Base-by-base conservation (phyloP, 257 asterid genomes). In the Prunella vulgaris region DNA sequence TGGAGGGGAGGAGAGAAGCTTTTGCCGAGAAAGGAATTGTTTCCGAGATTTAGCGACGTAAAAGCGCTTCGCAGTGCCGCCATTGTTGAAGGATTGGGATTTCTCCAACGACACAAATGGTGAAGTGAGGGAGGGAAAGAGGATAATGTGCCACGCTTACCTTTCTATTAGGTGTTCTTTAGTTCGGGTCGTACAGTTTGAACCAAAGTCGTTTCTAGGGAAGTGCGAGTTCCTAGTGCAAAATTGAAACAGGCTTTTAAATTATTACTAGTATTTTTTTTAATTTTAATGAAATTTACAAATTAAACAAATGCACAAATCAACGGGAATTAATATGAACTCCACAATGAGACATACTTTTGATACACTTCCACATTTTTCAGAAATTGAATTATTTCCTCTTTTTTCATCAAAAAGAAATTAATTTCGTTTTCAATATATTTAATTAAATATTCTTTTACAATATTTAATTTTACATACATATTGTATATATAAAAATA, bases 51-150 rank as follows among this genome's bases (percentile, higher is more conserved):
- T 38, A 90, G 86, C 60, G 92, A 77, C 22, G 92, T 73, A 21
- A 90, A 88, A 17, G 94, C 85, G 85, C 83, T 83, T 78, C 81
- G 95, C 7, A 93, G 86, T 62, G 89, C 82, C 58, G 90, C 95
- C 89, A 84, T 78, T 72, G 33, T 35, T 68, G 61, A 77, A 76
- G 70, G 69, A 20, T 18, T 64, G 5, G 66, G 76, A 69, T 60
- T 69, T 57, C 74, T 64, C 56, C 72, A 20, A 9, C 64, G 42
- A 27, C 71, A 56, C 61, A 46, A 15, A 68, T 20, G 4, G 54
- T 38, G 68, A 63, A n/a, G n/a, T 33, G 57, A n/a, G 52, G 69
- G 63, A 2, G 65, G 62, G 30, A 60, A 48, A 70, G 69, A 68
- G 62, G 87, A 74, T 83, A 83, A 82, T 20, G 81, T 74, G 51